Conservation (phyloP, 306 rosid species). For the Cicer cuneatum region DNA sequence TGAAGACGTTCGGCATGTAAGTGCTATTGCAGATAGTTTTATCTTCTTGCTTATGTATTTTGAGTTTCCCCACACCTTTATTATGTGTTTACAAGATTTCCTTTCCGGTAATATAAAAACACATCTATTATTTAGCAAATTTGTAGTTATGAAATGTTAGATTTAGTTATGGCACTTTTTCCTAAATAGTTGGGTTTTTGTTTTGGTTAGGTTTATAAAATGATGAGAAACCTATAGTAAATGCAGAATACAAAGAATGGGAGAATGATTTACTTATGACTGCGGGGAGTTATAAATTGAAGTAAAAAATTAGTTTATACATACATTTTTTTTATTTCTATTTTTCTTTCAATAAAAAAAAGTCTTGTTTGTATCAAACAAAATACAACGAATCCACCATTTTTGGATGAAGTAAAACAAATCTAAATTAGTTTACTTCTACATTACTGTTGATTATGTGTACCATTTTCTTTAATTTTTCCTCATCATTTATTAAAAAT, state of each 20-base stretch:
- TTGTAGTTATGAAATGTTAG: not conserved
- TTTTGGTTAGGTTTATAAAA: conserved; percentile 3
- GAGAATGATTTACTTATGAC: not conserved
- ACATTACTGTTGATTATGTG: conserved; percentile 5
- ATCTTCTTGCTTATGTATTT: not conserved
- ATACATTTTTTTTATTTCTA: too few relatives aligned
- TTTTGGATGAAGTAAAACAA: too few relatives aligned
- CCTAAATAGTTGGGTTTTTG: not conserved
- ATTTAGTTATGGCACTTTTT: not conserved
- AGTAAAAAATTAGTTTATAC: too few relatives aligned
- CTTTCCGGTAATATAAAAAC: conserved; percentile 46
- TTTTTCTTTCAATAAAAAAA: too few relatives aligned
- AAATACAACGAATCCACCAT: too few relatives aligned
- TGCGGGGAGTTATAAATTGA: too few relatives aligned
- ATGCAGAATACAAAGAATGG: conserved; percentile 47
- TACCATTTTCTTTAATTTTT: not conserved
- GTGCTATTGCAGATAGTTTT: conserved; percentile 35
- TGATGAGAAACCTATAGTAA: conserved; percentile 16
- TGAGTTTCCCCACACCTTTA: too few relatives aligned
- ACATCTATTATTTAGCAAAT: too few relatives aligned
- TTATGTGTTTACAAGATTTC: conserved; percentile 49
- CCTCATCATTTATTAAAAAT: not conserved
- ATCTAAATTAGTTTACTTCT: not conserved
- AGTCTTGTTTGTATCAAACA: too few relatives aligned
- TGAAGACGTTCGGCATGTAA: conserved; percentile 88